phyloP scores from a whole-genome alignment of 768 basidiomycete species.

The Pisolithus tinctorius region DNA sequence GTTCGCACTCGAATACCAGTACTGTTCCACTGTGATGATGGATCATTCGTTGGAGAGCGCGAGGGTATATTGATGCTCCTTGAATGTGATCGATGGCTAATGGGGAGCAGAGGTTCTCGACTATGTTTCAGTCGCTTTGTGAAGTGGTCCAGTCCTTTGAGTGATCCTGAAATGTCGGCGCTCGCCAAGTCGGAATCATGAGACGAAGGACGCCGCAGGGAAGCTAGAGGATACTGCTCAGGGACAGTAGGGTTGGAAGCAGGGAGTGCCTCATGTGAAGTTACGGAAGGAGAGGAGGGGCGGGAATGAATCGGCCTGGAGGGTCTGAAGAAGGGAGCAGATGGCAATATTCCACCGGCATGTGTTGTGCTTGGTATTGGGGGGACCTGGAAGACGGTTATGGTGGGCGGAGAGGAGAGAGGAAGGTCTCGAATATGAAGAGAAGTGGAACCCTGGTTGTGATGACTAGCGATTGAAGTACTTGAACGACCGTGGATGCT shows the following conservation, averaged over 20 bases:
- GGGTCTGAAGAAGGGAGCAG: conserved; percentile 73
- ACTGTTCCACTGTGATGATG: conserved; percentile 4
- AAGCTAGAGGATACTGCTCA: conserved; percentile 35
- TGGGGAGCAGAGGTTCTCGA: conserved; percentile 66
- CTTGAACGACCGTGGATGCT: conserved; percentile 6
- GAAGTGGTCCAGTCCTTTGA: conserved; percentile 22
- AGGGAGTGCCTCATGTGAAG: conserved; percentile 27
- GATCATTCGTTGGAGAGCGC: conserved; percentile 16
- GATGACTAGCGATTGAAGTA: conserved; percentile 4
- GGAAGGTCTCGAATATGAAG: conserved; percentile 13
- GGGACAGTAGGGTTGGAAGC: conserved; percentile 17
- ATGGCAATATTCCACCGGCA: conserved; percentile 69
- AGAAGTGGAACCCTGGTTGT: conserved; percentile 11
- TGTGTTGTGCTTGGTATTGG: conserved; percentile 41
- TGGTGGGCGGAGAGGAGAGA: conserved; percentile 21
- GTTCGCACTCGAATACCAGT: conserved; percentile 38
- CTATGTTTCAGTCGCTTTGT: conserved; percentile 52
- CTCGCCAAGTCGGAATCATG: conserved; percentile 36
- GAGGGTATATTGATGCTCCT: conserved; percentile 11
- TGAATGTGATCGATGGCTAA: conserved; percentile 13
- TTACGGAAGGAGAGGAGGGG: conserved; percentile 28
- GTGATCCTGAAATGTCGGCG: conserved; percentile 12
- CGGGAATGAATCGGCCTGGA: conserved; percentile 51
- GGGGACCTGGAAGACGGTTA: conserved; percentile 20
- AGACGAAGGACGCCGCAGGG: conserved; percentile 30